Evolutionary conservation across 495 filamentous ascomycete genomes (phyloP).

Genomic region (Xylaria venustula): DNA sequence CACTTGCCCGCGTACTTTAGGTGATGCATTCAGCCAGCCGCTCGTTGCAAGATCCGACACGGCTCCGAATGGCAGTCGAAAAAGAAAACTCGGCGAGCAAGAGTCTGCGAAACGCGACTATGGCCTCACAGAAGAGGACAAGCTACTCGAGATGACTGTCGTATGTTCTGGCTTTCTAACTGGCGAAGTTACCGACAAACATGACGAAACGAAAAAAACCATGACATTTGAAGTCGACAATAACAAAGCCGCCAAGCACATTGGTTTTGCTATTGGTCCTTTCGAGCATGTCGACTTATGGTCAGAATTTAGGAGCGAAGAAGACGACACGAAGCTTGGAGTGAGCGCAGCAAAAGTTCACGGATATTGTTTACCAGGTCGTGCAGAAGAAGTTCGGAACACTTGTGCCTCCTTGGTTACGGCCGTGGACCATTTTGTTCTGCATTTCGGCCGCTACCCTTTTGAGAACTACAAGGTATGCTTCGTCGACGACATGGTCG

Average conservation of each 20-base stretch:
- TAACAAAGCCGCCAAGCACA: constrained; percentile 76
- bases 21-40: constrained; percentile 67
- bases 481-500: constrained; percentile 84
- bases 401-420: constrained; percentile 60
- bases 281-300: constrained; percentile 89
- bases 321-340: constrained; percentile 86
- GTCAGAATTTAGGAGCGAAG: constrained; percentile 79
- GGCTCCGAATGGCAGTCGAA: constrained; percentile 22
- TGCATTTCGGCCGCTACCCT: constrained; percentile 81
- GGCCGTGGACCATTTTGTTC: constrained; percentile 82
- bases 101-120: constrained; percentile 31
- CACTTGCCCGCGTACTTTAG: constrained; percentile 78
- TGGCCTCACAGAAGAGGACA: constrained; percentile 69
- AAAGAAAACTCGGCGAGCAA: constrained; percentile 35
- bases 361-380: constrained; percentile 85
- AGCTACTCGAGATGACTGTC: constrained; percentile 79
- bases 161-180: constrained; percentile 85
- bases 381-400: constrained; percentile 74
- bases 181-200: constrained; percentile 73
- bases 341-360: constrained; percentile 79
- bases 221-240: constrained; percentile 73
- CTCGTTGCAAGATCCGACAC: constrained; percentile 29
- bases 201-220: constrained; percentile 74
- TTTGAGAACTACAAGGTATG: constrained; percentile 86
- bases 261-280: constrained; percentile 89